Evolutionary conservation across 352 stramenopile genomes (phyloP), one percentile per base, ranked within the genome.

Genomic region (Saprolegnia diclina): DNA sequence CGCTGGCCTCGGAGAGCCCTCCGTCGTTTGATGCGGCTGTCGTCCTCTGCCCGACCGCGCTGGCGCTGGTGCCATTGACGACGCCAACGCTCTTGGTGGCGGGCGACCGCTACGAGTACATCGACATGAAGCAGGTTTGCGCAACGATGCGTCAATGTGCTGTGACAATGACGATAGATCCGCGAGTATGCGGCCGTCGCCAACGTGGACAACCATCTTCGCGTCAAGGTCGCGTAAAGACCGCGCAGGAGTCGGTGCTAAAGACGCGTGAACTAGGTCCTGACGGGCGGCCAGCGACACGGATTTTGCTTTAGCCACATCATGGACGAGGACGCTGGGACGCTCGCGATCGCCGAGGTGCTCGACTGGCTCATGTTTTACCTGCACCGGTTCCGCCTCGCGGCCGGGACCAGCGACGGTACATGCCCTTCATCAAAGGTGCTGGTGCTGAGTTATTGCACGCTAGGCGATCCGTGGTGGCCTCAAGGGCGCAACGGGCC

Each of bases 271-370:
- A n/a, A n/a, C n/a, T 76, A 78, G 56, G 74, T 83, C 35, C 89
- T 93, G 46, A 65, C 81, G n/a, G 85, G 88, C 42, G 35, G 35
- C 71, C 87, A 94, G 72, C 74, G 72, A 61, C 83, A 80, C 62
- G 82, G 85, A 21, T 95, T 95, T 71, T 86, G 85, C 62, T 94
- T 94, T 77, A 91, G 81, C 72, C 82, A 85, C 81, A 94, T 95
- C 82, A 92, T 84, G 53, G 83, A 95, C 77, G 87, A 95, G 84
- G 87, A 95, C 72, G 85, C 87, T 29, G 87, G 84, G 22, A 95
- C 87, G 46, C 84, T 91, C 64, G 85, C 85, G 52, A 91, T 94
- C 63, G 83, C 83, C 19, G 84, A 94, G 71, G 77, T 94, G 55
- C 76, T 95, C 46, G 87, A 94, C 73, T 95, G 87, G 87, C 78